Base-by-base conservation (phyloP, 331 rosid species). In the Telfairia occidentalis region DNA sequence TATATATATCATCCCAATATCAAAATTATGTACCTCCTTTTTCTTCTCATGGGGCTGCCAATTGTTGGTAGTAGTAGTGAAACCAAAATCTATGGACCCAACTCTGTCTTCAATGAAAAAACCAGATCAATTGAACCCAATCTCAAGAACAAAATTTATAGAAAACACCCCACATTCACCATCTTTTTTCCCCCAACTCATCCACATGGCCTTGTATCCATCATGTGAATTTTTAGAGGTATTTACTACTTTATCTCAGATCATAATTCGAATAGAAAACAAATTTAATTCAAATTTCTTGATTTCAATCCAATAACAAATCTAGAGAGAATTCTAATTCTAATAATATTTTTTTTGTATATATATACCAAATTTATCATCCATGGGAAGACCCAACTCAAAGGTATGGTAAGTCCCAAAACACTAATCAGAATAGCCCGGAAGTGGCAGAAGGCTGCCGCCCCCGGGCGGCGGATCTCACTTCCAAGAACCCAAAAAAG, bases 51-150 rank as follows among this genome's bases (percentile, higher is more conserved):
- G 75, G 45, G 75, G 75, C 57, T 70, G 16, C 11, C 38, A 70
- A 45, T 70, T 45, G 23, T 70, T 70, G 75, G n/a, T n/a, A n/a
- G n/a, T n/a, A n/a, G n/a, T 28, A 24, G 74, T 66, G 74, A 69
- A 69, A 13, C 52, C 52, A 42, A 69, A 69, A 69, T 69, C 57
- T 69, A 69, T 69, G 73, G 73, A 66, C 73, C 73, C 73, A 66
- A 66, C 5, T 66, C 43, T 66, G 73, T 40, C 53, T 7, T 45
- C 32, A 45, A 70, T 70, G 9, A 2, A 63, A 19, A 37, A 59
- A 35, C 49, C n/a, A 64, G 19, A 70, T 45, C 0, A 71, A 71
- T 18, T 48, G 45, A 71, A 48, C 23, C 42, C 60, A 46, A 46
- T 71, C 29, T 71, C 24, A 1, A 26, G 26, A 70, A 29, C 60